Conservation (phyloP, 768 basidiomycete species). For the Lentinula edodes region DNA sequence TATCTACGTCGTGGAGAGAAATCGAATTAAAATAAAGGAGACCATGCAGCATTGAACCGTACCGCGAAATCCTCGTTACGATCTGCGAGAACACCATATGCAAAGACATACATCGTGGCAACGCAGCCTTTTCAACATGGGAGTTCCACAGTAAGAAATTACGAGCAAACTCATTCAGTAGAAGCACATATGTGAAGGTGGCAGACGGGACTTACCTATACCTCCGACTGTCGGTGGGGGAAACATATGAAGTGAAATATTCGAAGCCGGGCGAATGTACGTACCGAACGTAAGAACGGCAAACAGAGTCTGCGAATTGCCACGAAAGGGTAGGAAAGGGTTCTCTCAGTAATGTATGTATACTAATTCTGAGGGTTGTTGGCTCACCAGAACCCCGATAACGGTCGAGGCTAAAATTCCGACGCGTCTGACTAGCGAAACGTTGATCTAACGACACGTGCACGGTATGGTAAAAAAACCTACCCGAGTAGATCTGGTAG, state of each 20-base stretch:
- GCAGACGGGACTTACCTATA: conserved; percentile 17
- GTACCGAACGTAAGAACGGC: conserved; percentile 26
- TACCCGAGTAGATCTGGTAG: conserved; percentile 32
- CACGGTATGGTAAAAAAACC: background rate
- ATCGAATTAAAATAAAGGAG: too few relatives aligned
- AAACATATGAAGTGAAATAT: background rate
- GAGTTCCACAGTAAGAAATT: background rate
- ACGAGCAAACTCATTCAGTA: background rate
- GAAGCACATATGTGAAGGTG: background rate
- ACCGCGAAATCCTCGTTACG: conserved; percentile 25
- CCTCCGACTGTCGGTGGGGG: conserved; percentile 17
- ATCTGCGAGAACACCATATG: conserved; percentile 25
- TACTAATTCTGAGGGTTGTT: background rate
- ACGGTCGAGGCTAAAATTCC: background rate
- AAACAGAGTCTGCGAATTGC: conserved; percentile 14
- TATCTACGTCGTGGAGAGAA: conserved; percentile 18
- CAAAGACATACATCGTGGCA: conserved; percentile 27
- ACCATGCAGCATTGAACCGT: conserved; percentile 5
- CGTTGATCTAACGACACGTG: background rate
- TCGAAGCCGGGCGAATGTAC: background rate
- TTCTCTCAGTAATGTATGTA: background rate
- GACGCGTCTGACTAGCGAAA: background rate
- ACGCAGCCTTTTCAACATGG: conserved; percentile 22
- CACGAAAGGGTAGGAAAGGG: background rate
- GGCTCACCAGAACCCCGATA: conserved; percentile 2